These are phyloP conservation scores for Porodaedalea pini DNA, from an alignment of 1,284 basidiomycete genomes.

Conservation along the genomic window DNA sequence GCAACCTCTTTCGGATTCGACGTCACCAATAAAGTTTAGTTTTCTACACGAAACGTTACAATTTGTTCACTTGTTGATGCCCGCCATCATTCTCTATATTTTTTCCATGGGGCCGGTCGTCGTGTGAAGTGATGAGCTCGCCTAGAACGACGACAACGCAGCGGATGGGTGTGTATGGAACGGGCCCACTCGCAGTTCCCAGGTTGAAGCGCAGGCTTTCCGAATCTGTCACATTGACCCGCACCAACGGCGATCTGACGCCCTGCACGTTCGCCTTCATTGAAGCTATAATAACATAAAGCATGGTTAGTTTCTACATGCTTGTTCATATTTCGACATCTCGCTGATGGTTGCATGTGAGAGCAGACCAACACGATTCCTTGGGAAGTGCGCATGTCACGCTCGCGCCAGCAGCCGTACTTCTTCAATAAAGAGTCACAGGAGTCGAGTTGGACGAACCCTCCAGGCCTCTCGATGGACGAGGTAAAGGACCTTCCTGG, in stretches of 20 bases:
- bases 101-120: not conserved
- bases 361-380: constrained; percentile 5
- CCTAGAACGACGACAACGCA: not conserved
- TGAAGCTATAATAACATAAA: not conserved
- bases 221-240: constrained; percentile 3
- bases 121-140: not conserved
- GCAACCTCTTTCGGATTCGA: constrained; percentile 1
- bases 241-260: not conserved
- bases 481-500: constrained; percentile 69
- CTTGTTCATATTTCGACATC: not conserved
- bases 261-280: not conserved
- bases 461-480: constrained; percentile 60
- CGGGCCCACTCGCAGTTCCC: not conserved
- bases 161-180: not conserved
- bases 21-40: no score
- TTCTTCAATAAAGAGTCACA: constrained; percentile 78
- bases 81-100: not conserved
- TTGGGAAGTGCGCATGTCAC: constrained; percentile 86
- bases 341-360: constrained; percentile 10
- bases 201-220: not conserved
- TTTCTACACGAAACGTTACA: no score
- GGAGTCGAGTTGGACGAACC: constrained; percentile 83
- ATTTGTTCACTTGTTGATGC: not conserved
- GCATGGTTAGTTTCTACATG: not conserved
- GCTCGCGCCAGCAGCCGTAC: constrained; percentile 78